Percentiles rank a stretch among this genome's conserved stretches.
Conservation (phyloP, 176 grass and related monocot species). For the Juncus inflexus region DNA sequence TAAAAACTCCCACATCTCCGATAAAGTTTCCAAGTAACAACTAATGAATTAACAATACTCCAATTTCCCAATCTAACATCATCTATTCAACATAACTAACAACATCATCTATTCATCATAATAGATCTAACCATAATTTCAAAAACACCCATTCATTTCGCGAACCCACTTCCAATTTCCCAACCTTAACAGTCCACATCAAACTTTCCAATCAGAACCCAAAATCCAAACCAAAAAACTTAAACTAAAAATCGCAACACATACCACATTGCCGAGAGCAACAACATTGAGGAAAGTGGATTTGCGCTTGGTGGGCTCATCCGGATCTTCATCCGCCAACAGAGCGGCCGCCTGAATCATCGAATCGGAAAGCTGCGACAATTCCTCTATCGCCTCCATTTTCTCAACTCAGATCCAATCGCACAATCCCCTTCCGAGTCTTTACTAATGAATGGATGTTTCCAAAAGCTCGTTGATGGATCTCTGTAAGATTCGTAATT, state of each 20-base stretch:
- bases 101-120: too few species aligned
- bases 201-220: background rate
- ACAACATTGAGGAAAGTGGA: conserved; percentile 95
- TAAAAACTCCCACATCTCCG: too few species aligned
- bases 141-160: background rate
- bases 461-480: background rate
- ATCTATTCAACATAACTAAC: too few species aligned
- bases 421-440: background rate
- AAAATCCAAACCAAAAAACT: background rate
- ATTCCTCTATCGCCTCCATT: conserved; percentile 93
- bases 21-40: too few species aligned
- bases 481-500: too few species aligned
- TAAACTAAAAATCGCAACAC: conserved; percentile 10
- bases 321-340: conserved; percentile 86
- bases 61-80: too few species aligned
- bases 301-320: conserved; percentile 49
- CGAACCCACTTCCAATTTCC: too few species aligned
- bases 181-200: background rate
- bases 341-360: conserved; percentile 85
- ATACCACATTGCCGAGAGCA: conserved; percentile 93
- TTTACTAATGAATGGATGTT: background rate
- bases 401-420: conserved; percentile 9
- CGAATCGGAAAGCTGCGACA: conserved; percentile 74
- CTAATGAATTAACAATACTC: too few species aligned
- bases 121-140: background rate